Conservation (phyloP, 148 eudicot species). For the Arctostaphylos glauca region DNA sequence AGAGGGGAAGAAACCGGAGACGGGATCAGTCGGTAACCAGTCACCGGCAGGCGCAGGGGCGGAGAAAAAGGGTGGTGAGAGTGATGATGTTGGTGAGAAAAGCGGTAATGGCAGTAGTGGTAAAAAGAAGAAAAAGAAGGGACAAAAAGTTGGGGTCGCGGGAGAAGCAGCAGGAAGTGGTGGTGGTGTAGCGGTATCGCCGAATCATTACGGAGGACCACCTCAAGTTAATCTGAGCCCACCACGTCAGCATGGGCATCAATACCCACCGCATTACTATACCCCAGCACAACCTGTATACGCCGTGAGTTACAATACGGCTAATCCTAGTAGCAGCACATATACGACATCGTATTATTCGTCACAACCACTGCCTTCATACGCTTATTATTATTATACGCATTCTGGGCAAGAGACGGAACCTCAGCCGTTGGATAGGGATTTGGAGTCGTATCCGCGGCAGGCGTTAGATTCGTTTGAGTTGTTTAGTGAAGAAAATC, state of each 20-base stretch:
- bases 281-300: conserved; percentile 35
- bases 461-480: conserved; percentile 72
- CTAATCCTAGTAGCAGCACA: conserved; percentile 46
- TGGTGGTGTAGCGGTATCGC: conserved; percentile 27
- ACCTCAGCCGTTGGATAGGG: conserved; percentile 31
- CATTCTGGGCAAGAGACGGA: conserved; percentile 36
- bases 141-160: conserved; percentile 19
- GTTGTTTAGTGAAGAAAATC: conserved; percentile 86
- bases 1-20: conserved; percentile 25
- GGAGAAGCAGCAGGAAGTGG: conserved; percentile 16
- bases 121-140: conserved; percentile 57
- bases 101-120: conserved; percentile 14
- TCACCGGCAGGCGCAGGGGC: background rate
- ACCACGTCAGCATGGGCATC: conserved; percentile 37
- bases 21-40: background rate
- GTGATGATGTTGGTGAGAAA: conserved; percentile 4
- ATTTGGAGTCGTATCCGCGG: conserved; percentile 20
- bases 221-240: conserved; percentile 26
- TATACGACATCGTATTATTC: conserved; percentile 68
- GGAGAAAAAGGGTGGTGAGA: conserved; percentile 18
- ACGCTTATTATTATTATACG: conserved; percentile 43
- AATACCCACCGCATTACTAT: conserved; percentile 36
- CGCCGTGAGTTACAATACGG: conserved; percentile 62
- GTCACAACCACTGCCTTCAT: conserved; percentile 37
- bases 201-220: conserved; percentile 27